Base-by-base conservation (phyloP, 345 rosid species). In the Melastoma malabathricum region DNA sequence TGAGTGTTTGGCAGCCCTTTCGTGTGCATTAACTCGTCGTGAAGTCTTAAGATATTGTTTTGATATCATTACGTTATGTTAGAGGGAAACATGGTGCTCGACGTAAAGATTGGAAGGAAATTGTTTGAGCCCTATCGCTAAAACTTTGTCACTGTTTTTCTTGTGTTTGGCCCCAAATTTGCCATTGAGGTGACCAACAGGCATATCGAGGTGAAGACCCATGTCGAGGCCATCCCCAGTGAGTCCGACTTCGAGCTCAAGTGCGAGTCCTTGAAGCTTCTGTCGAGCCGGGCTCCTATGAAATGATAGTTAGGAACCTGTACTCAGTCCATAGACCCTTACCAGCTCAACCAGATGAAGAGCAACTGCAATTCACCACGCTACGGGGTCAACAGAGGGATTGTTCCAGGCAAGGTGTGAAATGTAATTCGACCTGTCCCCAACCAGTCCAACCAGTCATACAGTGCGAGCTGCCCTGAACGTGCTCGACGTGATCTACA, bases 291-390 rank as follows among this genome's bases (percentile, higher is more conserved):
- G 76, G 67, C 2, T 72, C 77, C 8, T 47, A 20, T 1, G 51
- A 59, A 10, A 34, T 72, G 16, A 59, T 81, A 14, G 72, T 78
- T 3, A 78, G 70, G 60, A 78, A 72, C 56, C 73, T 76, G 14
- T 72, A 59, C 23, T 70, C 72, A n/a, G 7, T 78, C 89, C 8
- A 68, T 78, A 2, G 84, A 82, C 47, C 89, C 82, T 31, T 74
- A 69, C 64, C 89, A 74, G 70, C 14, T 75, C 13, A 73, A 76
- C 64, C 73, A 84, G 43, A 56, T 82, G 62, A 82, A 82, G 68
- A 56, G 60, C 44, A 16, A 25, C 29, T 65, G 82, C 59, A 55
- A 73, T 0, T 68, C 84, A 0, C 89, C 75, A 16, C 43, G 31
- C n/a, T 25, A 54, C 0, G 13, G 44, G 5, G 60, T 47, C 0